phyloP scores from a whole-genome alignment of 129 eudicot species.

The Saposhnikovia divaricata region DNA sequence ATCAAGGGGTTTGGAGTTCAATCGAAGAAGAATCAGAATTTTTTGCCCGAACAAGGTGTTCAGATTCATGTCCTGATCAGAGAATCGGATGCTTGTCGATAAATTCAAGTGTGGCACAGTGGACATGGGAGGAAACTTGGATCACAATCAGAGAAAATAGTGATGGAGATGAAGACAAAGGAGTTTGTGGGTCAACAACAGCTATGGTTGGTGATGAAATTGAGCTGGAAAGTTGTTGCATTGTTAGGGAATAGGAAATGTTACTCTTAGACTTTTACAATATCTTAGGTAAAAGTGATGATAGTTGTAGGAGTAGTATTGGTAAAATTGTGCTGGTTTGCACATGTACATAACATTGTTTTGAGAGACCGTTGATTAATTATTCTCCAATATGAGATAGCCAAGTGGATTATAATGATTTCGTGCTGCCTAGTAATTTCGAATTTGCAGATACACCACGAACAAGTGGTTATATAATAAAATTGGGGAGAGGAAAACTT shows the following conservation, averaged over 20 bases:
- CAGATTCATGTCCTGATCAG: conserved; percentile 27
- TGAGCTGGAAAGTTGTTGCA: conserved; percentile 31
- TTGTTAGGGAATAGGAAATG: conserved; percentile 19
- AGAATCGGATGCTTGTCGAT: conserved; percentile 37
- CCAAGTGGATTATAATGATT: too few relatives aligned
- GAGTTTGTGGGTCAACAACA: conserved; percentile 13
- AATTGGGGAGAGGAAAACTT: too few relatives aligned
- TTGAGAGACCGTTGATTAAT: conserved; percentile 13
- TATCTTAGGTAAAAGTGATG: neutral
- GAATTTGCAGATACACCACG: too few relatives aligned
- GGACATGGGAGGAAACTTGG: conserved; percentile 48
- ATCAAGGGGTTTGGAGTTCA: conserved; percentile 55
- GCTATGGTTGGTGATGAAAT: conserved; percentile 11
- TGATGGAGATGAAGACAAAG: conserved; percentile 8
- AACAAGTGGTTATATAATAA: too few relatives aligned
- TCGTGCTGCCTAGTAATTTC: too few relatives aligned
- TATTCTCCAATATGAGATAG: neutral
- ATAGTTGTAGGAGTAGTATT: conserved; percentile 3
- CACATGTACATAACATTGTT: conserved; percentile 8
- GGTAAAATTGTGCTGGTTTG: neutral
- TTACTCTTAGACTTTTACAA: neutral
- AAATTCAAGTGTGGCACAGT: conserved; percentile 23
- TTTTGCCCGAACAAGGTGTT: neutral
- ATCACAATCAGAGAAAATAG: conserved; percentile 36
- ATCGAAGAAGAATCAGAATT: conserved; percentile 22